Conservation (phyloP, 2,329 filamentous ascomycete species). For the Bipolaris cookei region DNA sequence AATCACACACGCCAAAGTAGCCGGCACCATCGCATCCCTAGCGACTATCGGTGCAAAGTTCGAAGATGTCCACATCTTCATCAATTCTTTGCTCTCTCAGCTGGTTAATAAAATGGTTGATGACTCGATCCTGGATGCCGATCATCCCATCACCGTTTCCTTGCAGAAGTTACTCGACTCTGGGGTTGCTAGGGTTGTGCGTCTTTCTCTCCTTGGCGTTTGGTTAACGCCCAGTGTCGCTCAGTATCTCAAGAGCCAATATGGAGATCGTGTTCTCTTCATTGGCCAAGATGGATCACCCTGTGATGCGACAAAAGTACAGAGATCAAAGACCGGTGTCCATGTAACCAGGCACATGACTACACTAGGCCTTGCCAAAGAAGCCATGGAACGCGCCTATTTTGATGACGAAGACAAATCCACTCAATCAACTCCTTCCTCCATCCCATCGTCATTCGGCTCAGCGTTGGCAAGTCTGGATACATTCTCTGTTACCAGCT, state of each 20-base stretch:
- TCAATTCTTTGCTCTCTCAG: slow-evolving; percentile 19
- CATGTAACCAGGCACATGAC: slow-evolving; percentile 14
- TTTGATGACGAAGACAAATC: neutral
- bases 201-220: slow-evolving; percentile 14
- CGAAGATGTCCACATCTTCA: slow-evolving; percentile 14
- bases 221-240: slow-evolving; percentile 26
- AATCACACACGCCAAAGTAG: slow-evolving; percentile 10
- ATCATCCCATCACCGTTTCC: slow-evolving; percentile 24
- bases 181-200: slow-evolving; percentile 8
- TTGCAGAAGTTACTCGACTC: slow-evolving; percentile 18
- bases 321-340: slow-evolving; percentile 12
- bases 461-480: slow-evolving; percentile 22
- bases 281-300: neutral
- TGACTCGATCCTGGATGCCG: slow-evolving; percentile 22
- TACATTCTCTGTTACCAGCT: slow-evolving; percentile 19
- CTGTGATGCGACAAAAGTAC: neutral
- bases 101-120: slow-evolving; percentile 24
- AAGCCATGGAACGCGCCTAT: slow-evolving; percentile 5
- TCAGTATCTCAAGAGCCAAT: slow-evolving; percentile 8
- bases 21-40: slow-evolving; percentile 18
- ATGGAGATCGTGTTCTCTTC: slow-evolving; percentile 1
- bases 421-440: slow-evolving; percentile 1
- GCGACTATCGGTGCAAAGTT: slow-evolving; percentile 20
- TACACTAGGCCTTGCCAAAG: slow-evolving; percentile 12
- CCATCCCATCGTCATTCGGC: slow-evolving; percentile 14